Conservation (phyloP, 441 rosid species). For the Gossypium davidsonii region DNA sequence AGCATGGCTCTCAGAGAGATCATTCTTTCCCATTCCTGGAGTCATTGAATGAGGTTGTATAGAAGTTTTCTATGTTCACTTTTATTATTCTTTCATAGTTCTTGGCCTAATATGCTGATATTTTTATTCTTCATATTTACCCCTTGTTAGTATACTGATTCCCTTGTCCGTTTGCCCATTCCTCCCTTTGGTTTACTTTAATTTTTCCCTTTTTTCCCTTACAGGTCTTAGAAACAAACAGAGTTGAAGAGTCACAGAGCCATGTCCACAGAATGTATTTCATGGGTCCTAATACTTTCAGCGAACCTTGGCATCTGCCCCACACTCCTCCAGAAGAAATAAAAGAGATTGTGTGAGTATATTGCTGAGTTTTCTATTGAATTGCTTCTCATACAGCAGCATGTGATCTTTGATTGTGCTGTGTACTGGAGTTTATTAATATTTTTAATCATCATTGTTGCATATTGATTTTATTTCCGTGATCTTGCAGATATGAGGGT, state of each 20-base stretch:
- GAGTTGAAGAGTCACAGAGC: conserved; percentile 93
- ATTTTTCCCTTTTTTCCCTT: conserved; percentile 16
- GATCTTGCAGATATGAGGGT: conserved; percentile 71
- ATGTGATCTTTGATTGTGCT: background rate
- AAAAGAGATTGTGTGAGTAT: conserved; percentile 91
- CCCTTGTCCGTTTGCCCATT: background rate
- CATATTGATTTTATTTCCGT: conserved; percentile 19
- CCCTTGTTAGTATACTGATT: background rate
- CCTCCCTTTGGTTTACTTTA: background rate
- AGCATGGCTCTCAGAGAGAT: conserved; percentile 88
- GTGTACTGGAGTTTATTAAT: conserved; percentile 12
- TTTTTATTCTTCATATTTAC: background rate
- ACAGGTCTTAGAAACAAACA: conserved; percentile 96
- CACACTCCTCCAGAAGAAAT: conserved; percentile 95
- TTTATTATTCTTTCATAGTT: background rate
- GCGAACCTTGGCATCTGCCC: conserved; percentile 98
- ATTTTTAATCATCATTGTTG: conserved; percentile 17
- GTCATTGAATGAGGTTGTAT: conserved; percentile 88
- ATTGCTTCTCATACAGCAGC: conserved; percentile 5
- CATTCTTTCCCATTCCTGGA: conserved; percentile 98
- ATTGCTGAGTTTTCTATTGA: conserved; percentile 12
- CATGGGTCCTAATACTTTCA: conserved; percentile 94
- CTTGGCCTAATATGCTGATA: background rate
- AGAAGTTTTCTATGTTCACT: conserved; percentile 9
- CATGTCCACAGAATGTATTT: conserved; percentile 98